Evolutionary conservation across 257 asterid genomes (phyloP), one percentile per base, ranked within the genome.

Genomic region (Fraxinus excelsior): DNA sequence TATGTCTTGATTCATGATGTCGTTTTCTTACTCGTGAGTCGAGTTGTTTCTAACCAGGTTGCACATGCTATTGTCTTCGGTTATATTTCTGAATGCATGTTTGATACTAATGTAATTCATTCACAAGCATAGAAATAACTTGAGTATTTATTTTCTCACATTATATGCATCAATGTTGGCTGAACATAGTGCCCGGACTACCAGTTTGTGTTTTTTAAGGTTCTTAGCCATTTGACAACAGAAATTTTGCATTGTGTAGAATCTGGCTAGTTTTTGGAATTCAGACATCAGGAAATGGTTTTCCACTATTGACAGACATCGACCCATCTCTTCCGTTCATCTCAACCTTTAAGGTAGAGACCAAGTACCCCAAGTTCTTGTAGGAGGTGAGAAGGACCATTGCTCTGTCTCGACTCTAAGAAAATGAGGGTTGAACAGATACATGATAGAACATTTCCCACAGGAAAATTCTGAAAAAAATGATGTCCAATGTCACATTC

Each of bases 401-500:
- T 13, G 3, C 53, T 13, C 19, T 2, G 4, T 44, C 53, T 3
- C 1, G 53, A 0, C 18, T 13, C 19, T 44, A 44, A 12, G 14
- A 14, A 44, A 44, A 40, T 11, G 11, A 2, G 14, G 49, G 14
- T 10, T 4, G 49, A 40, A 40, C 46, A 40, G 12, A 40, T 40
- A 40, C 13, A 40, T 40, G 46, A 40, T 40, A 2, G 11, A 38
- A 9, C 46, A 38, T 38, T 38, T 38, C 46, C 12, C 6, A 34
- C 37, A 7, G 31, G 37, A 60, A 38, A 11, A n/a, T 72, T 40
- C 19, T 40, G 56, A 35, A 37, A 44, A 71, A 37, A 83, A 49
- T 21, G 77, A 72, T 28, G 77, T 69, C 78, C 38, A 70, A 70
- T 83, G 78, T 70, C 49, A 62, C 35, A 77, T 58, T 32, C 64